Conservation (phyloP, 2,329 filamentous ascomycete species). For the Epichloe hybrida region DNA sequence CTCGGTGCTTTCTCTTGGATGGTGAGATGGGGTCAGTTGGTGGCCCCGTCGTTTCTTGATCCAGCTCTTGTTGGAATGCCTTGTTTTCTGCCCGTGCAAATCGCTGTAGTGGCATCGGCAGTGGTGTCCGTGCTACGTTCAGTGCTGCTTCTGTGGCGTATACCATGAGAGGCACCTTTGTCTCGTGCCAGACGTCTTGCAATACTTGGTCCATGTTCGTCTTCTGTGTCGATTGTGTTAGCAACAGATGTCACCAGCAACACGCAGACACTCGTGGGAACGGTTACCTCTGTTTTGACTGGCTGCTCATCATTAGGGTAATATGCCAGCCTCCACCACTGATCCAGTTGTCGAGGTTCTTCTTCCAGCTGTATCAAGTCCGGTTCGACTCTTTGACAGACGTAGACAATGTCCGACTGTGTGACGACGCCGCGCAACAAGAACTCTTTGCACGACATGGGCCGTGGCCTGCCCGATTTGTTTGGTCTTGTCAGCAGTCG, state of each 20-base stretch:
- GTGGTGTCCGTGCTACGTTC: conserved; percentile 16
- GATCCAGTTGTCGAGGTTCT: conserved; percentile 22
- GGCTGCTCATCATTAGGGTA: conserved; percentile 24
- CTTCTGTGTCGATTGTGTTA: conserved; percentile 28
- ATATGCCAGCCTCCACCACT: conserved; percentile 44
- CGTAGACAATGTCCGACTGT: conserved; percentile 32
- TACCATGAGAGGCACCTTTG: conserved; percentile 33
- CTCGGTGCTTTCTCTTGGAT: conserved; percentile 31
- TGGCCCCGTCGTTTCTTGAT: conserved; percentile 17
- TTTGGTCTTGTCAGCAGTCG: conserved; percentile 25
- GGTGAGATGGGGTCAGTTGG: conserved; percentile 29
- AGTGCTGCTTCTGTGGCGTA: conserved; percentile 41
- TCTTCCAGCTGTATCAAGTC: conserved; percentile 30
- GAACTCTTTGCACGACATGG: conserved; percentile 32
- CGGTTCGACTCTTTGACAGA: conserved; percentile 31
- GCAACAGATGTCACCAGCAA: background rate
- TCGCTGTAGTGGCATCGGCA: conserved; percentile 27
- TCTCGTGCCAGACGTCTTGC: conserved; percentile 32
- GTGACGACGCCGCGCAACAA: conserved; percentile 38
- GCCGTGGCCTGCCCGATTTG: conserved; percentile 21
- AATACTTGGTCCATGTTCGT: conserved; percentile 31
- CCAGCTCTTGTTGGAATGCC: conserved; percentile 36
- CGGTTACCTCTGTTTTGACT: conserved; percentile 37
- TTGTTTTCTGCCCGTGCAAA: conserved; percentile 40
- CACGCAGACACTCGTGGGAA: conserved; percentile 1